These are phyloP conservation scores for Lipomyces yamadae DNA, from an alignment of 805 yeast genomes.

Conservation along the genomic window DNA sequence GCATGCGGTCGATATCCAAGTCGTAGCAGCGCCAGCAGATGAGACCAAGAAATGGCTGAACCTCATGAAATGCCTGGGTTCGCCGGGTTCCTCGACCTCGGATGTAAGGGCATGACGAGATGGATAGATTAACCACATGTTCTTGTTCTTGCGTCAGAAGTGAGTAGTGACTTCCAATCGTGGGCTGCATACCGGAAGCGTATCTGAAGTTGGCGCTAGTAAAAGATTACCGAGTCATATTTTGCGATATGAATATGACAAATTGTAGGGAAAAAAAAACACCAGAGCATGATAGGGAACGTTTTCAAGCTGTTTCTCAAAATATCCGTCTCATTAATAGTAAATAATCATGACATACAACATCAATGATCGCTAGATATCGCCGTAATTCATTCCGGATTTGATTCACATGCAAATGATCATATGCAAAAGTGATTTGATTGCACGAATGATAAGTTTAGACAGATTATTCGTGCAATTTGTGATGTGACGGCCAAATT, in stretches of 20 bases:
- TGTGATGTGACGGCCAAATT: too few relatives aligned
- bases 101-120: neutral
- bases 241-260: neutral
- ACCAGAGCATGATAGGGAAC: too few relatives aligned
- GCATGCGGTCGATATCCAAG: neutral
- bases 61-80: neutral
- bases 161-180: slow-evolving; percentile 5
- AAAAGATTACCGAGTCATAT: neutral
- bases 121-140: neutral
- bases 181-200: neutral
- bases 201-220: neutral
- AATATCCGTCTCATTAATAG: neutral
- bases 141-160: neutral
- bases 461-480: too few relatives aligned
- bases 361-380: too few relatives aligned
- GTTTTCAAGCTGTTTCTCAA: neutral
- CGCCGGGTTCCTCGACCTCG: neutral
- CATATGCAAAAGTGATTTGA: too few relatives aligned
- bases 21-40: neutral
- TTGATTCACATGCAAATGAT: too few relatives aligned
- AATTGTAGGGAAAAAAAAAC: too few relatives aligned
- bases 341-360: neutral
- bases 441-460: too few relatives aligned
- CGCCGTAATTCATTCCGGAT: too few relatives aligned
- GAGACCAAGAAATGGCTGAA: slow-evolving; percentile 1